phyloP scores from a whole-genome alignment of 2,329 filamentous ascomycete genomes.

The Xylaria sp. region DNA sequence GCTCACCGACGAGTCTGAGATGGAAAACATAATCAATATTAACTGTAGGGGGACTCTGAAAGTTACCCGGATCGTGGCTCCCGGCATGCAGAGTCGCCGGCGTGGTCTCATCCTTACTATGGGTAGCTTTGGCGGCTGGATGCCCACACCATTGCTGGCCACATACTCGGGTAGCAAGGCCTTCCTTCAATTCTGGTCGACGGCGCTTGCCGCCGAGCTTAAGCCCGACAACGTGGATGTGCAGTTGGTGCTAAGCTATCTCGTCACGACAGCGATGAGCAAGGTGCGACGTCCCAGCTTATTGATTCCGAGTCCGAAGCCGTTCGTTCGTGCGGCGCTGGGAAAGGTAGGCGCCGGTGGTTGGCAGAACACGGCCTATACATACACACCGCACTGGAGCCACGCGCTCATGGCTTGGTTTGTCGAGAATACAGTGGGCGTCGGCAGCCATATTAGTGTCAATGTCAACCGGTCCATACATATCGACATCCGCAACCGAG shows the following conservation, averaged over 20 bases:
- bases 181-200: conserved; percentile 96
- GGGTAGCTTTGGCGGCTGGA: conserved; percentile 93
- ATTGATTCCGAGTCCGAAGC: conserved; percentile 79
- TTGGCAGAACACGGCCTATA: conserved; percentile 79
- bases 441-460: conserved; percentile 54
- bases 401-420: conserved; percentile 89
- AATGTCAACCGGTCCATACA: conserved; percentile 72
- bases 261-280: conserved; percentile 96
- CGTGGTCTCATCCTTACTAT: conserved; percentile 92
- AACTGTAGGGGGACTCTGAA: conserved; percentile 92
- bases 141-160: conserved; percentile 88
- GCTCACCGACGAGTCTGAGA: conserved; percentile 77
- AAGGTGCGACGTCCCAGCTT: conserved; percentile 83
- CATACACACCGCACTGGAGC: conserved; percentile 91
- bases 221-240: conserved; percentile 81
- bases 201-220: conserved; percentile 82
- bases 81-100: conserved; percentile 82
- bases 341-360: conserved; percentile 82
- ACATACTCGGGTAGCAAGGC: conserved; percentile 98
- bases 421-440: conserved; percentile 64
- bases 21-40: conserved; percentile 90
- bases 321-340: conserved; percentile 80
- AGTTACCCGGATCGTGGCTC: conserved; percentile 83
- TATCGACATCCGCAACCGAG: conserved; percentile 78
- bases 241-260: conserved; percentile 89